A percentile compares a stretch with the other conserved stretches of the same genome.
Conservation (phyloP, 345 rosid species). For the Murraya koenigii region DNA sequence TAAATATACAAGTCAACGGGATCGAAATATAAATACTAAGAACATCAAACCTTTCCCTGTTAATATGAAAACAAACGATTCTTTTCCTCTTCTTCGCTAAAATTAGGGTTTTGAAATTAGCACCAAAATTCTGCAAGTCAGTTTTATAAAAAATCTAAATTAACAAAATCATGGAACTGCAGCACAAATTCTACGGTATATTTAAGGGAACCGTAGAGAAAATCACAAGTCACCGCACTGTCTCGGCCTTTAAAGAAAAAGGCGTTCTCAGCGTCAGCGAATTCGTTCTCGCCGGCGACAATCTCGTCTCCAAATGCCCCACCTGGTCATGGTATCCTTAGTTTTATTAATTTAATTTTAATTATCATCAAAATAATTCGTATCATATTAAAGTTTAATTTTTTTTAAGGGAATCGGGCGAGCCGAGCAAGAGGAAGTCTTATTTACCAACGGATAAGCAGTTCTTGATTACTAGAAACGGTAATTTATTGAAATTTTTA, state of each 20-base stretch:
- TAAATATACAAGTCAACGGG: neutral
- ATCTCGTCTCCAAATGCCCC: conserved; percentile 97
- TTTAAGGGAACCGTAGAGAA: conserved; percentile 94
- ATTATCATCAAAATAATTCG: neutral
- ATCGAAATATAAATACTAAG: neutral
- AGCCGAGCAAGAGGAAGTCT: conserved; percentile 83
- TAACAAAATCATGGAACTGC: conserved; percentile 42
- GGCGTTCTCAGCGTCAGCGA: conserved; percentile 96
- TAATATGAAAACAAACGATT: neutral
- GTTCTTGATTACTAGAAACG: conserved; percentile 92
- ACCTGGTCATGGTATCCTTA: conserved; percentile 90
- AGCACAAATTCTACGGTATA: conserved; percentile 84
- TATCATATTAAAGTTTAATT: neutral
- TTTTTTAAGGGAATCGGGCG: conserved; percentile 84
- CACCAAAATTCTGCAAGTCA: neutral
- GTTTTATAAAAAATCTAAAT: neutral
- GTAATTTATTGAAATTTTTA: conserved; percentile 39
- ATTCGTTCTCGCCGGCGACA: conserved; percentile 88
- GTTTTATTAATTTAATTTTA: neutral
- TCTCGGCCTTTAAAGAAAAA: conserved; percentile 95
- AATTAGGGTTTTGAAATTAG: neutral
- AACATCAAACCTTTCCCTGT: neutral
- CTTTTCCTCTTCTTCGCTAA: neutral
- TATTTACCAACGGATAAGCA: conserved; percentile 86
- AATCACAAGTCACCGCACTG: conserved; percentile 86